Conservation (phyloP, 805 yeast species). For the Zygoascus flipseniorum region DNA sequence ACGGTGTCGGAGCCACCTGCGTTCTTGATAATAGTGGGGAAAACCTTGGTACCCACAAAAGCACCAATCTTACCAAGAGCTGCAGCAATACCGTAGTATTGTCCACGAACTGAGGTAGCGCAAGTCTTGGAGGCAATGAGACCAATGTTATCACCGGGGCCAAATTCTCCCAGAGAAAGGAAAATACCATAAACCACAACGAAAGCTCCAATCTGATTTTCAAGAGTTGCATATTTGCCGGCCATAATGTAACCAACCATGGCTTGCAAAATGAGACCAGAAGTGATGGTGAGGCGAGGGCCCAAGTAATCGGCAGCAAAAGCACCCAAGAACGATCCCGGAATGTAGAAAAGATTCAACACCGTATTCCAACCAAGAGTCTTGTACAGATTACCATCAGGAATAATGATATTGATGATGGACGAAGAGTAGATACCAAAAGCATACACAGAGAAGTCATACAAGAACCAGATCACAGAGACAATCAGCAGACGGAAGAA, state of each 20-base stretch:
- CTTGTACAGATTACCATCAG: slow-evolving; percentile 54
- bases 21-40: slow-evolving; percentile 66
- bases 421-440: slow-evolving; percentile 77
- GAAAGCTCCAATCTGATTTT: slow-evolving; percentile 62
- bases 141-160: slow-evolving; percentile 92
- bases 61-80: slow-evolving; percentile 92
- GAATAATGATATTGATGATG: slow-evolving; percentile 54
- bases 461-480: slow-evolving; percentile 80
- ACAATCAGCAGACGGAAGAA: slow-evolving; percentile 71
- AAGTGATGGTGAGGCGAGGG: slow-evolving; percentile 69
- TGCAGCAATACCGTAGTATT: slow-evolving; percentile 85
- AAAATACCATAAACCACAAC: slow-evolving; percentile 86
- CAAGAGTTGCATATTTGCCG: slow-evolving; percentile 49
- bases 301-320: slow-evolving; percentile 76
- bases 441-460: slow-evolving; percentile 81
- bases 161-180: slow-evolving; percentile 81
- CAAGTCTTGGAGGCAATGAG: slow-evolving; percentile 77
- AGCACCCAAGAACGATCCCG: slow-evolving; percentile 90
- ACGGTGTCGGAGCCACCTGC: slow-evolving; percentile 42
- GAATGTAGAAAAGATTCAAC: slow-evolving; percentile 77
- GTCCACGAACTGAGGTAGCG: slow-evolving; percentile 84
- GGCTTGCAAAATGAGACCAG: slow-evolving; percentile 68
- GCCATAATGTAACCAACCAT: slow-evolving; percentile 80
- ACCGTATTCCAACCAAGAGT: slow-evolving; percentile 92
- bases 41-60: slow-evolving; percentile 79